Conservation (phyloP, 139 green algal species). For the Ulvella scutata region DNA sequence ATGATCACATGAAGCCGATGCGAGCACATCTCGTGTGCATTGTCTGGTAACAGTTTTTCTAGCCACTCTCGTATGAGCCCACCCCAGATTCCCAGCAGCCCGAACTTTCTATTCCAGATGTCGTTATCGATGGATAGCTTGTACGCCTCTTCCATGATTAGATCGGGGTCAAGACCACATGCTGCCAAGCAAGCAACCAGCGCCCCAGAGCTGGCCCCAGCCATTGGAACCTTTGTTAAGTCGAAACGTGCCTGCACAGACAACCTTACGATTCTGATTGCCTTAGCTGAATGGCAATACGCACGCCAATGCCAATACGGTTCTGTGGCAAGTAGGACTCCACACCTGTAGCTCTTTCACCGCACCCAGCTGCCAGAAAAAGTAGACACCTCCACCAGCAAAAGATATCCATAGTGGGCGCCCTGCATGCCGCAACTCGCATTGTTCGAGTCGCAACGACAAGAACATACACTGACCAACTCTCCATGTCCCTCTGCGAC, state of each 20-base stretch:
- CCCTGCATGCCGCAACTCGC: not conserved
- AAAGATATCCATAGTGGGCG: not conserved
- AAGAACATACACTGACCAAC: too few relatives aligned
- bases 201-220: not conserved
- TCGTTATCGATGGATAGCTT: not conserved
- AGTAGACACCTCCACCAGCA: conserved; percentile 6
- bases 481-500: too few relatives aligned
- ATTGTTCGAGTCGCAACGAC: too few relatives aligned
- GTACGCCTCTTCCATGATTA: not conserved
- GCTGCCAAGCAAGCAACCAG: not conserved
- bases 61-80: not conserved
- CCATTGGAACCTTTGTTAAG: not conserved
- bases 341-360: not conserved
- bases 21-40: not conserved
- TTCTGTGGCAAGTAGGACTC: too few relatives aligned
- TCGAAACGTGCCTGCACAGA: not conserved
- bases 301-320: too few relatives aligned
- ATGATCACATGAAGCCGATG: not conserved
- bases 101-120: conserved; percentile 2
- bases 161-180: not conserved
- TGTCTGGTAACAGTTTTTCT: not conserved
- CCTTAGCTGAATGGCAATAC: too few relatives aligned
- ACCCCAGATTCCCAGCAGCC: not conserved
- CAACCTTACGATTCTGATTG: not conserved
- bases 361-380: conserved; percentile 5